Evolutionary conservation across 2,329 filamentous ascomycete genomes (phyloP).

Genomic region (Aspergillus sp.): DNA sequence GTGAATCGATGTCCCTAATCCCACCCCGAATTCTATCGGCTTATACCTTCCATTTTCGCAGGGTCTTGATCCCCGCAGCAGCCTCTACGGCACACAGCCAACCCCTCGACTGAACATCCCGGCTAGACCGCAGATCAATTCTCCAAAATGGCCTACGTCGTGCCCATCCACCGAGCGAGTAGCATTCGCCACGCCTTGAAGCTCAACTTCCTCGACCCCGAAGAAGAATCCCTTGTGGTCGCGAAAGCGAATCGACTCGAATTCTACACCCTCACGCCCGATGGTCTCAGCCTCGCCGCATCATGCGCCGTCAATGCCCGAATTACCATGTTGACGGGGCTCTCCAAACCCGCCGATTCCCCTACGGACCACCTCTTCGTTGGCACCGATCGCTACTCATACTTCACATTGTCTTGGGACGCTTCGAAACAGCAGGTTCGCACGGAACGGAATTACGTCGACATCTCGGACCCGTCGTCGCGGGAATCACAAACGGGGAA

Average conservation of each 20-base stretch:
- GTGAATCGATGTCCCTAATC: background rate
- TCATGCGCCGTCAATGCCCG: constrained; percentile 79
- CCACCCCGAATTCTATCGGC: background rate
- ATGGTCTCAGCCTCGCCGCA: constrained; percentile 62
- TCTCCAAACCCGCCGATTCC: constrained; percentile 62
- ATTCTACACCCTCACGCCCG: constrained; percentile 68
- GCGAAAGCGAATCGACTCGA: constrained; percentile 89
- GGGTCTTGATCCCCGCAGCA: background rate
- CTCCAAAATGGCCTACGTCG: constrained; percentile 80
- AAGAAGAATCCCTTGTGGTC: constrained; percentile 79
- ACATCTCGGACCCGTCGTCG: constrained; percentile 60
- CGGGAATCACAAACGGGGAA: constrained; percentile 80
- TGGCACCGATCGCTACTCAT: constrained; percentile 84
- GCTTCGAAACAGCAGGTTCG: constrained; percentile 51
- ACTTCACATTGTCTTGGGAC: constrained; percentile 89
- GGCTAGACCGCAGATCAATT: background rate
- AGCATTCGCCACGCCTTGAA: constrained; percentile 87
- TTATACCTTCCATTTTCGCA: background rate
- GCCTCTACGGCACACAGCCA: background rate
- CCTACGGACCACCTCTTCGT: constrained; percentile 84
- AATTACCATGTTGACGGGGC: constrained; percentile 71
- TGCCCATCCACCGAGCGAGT: constrained; percentile 87
- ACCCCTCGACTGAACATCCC: background rate
- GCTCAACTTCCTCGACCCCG: constrained; percentile 69
- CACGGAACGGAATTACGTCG: constrained; percentile 59